Base-by-base conservation (phyloP, 2,329 filamentous ascomycete genomes). In the Geoglossum cookeanum region DNA sequence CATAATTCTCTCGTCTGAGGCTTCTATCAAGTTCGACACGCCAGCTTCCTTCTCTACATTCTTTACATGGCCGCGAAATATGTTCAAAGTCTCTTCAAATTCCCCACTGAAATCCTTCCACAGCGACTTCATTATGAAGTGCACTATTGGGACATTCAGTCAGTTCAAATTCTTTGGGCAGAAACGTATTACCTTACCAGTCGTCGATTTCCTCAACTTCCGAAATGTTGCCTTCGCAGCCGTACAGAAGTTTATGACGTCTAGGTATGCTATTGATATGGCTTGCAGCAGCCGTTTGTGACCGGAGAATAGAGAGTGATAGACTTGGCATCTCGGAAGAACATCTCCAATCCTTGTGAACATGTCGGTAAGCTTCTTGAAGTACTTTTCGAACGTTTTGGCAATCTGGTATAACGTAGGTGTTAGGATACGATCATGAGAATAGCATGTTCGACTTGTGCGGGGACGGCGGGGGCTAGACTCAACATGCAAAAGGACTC, bases 271-370 rank as follows among this genome's bases (percentile, higher is more conserved):
- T 1, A 62, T 30, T 1, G 63, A 64, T 27, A 64, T 49, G 15
- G 61, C 55, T 44, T 63, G 62, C 7, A 63, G 47, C 8, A 65
- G 58, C 52, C 60, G 59, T 15, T 58, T 58, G 32, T 63, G 58
- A 30, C 54, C 60, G 22, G 62, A 58, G 42, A 65, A 65, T n/a
- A 65, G 55, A 17, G 57, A 54, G 39, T 61, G 58, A 49, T 63
- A 65, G 4, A 61, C 59, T 39, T 55, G 54, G 44, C 61, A 61
- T 49, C 61, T 59, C n/a, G 63, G 63, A 32, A 65, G 58, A 13
- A 63, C 57, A 37, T 65, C 63, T 13, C 63, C 62, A 42, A 65
- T 65, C 22, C 61, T 55, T 22, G 56, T 57, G 37, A 65, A 61
- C 63, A 65, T 65, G 35, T 63, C 60, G 13, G 60, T 53, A 35